Evolutionary conservation across 495 filamentous ascomycete genomes (phyloP).

Genomic region (Delitschia confertaspora): DNA sequence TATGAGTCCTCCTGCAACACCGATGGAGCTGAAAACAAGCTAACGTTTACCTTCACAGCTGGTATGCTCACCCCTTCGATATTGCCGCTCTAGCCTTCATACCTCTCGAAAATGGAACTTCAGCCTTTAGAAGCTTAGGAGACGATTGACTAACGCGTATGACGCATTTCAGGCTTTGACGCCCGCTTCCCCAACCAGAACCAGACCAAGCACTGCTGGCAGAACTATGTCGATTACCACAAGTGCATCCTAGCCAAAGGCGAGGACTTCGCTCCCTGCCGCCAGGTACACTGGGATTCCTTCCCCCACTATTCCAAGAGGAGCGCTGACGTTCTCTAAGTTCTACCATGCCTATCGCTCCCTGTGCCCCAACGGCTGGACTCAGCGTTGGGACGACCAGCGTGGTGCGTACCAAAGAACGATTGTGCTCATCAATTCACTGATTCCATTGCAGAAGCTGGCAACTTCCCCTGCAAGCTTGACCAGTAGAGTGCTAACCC

Average conservation of each 20-base stretch:
- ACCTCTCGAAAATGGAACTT: too few relatives aligned
- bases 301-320: background rate
- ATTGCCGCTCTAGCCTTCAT: too few relatives aligned
- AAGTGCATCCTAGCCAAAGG: conserved; percentile 98
- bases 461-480: conserved; percentile 20
- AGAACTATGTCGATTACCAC: conserved; percentile 99
- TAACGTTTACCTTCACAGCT: conserved; percentile 24
- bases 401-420: conserved; percentile 55
- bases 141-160: background rate
- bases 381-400: conserved; percentile 93
- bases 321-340: conserved; percentile 39
- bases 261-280: conserved; percentile 97
- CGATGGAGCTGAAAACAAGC: conserved; percentile 4
- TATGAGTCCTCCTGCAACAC: conserved; percentile 42
- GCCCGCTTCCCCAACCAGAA: conserved; percentile 98
- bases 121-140: background rate
- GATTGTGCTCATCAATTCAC: background rate
- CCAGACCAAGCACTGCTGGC: conserved; percentile 94
- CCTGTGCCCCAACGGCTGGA: conserved; percentile 93
- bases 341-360: conserved; percentile 94
- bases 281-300: conserved; percentile 62
- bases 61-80: conserved; percentile 27
- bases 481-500: conserved; percentile 15
- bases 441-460: conserved; percentile 11
- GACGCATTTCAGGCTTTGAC: conserved; percentile 66